Base-by-base conservation (phyloP, 116 monocot genomes). In the Cymodocea nodosa region DNA sequence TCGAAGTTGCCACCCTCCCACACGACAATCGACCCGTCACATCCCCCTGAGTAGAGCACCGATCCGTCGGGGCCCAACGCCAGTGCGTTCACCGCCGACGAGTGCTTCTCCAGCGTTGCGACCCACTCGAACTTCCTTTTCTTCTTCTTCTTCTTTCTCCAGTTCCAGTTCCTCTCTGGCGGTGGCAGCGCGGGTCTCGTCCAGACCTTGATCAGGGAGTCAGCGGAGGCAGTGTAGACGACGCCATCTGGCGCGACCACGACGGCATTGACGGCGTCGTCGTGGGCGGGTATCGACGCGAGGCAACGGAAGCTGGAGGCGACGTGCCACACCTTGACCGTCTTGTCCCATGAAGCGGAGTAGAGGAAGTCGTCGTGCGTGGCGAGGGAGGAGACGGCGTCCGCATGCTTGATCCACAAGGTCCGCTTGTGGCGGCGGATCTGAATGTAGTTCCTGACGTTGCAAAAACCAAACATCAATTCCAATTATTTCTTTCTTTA, bases 311-410 rank as follows among this genome's bases (percentile, higher is more conserved):
- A 72, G 52, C 67, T 69, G 34, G 75, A 63, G 56, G 69, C 4
- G 18, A 44, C 5, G 44, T 66, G 57, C 94, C 94, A 90, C 60
- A 95, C 55, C 65, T 95, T 95, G 50, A 95, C 76, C 37, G 90
- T 87, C 53, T 85, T 95, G 70, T 95, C 94, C 94, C 94, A 90
- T 34, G 94, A 95, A 17, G 77, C 80, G 73, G 94, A 95, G 79
- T 85, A 90, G 78, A 95, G 70, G 67, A 75, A 73, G 17, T 57
- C 74, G 22, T 35, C 64, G 56, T 37, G 0, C 66, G 75, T 64
- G 40, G 84, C 87, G 74, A 87, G 52, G 74, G 75, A 71, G 57
- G 87, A 79, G 17, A 90, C 85, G 59, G 81, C 78, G 68, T 95
- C 90, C 14, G 82, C 87, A 71, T 90, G 87, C 74, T 83, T 64